Conservation (phyloP, 345 rosid genomes). For the Eucalyptus curtisii region DNA sequence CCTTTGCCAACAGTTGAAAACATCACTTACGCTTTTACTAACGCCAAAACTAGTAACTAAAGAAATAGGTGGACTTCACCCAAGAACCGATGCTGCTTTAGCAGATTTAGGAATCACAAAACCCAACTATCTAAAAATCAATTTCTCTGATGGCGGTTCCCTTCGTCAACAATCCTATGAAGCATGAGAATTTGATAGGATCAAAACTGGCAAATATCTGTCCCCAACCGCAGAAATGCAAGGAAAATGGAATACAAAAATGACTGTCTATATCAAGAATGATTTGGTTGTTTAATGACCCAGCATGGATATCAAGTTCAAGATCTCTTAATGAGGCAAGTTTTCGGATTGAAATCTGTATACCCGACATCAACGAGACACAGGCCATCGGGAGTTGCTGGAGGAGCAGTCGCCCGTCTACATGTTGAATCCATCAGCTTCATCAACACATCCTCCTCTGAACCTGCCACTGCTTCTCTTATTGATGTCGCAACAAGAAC, state of each 20-base stretch:
- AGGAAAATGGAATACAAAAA: neutral
- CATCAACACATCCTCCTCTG: slow-evolving; percentile 59
- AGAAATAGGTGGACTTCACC: neutral
- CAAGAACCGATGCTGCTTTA: neutral
- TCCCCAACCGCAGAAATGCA: neutral
- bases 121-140: neutral
- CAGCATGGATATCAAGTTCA: neutral
- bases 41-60: neutral
- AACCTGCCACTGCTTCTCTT: slow-evolving; percentile 93
- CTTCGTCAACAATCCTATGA: neutral
- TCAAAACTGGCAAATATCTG: neutral
- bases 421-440: slow-evolving; percentile 72
- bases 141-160: neutral
- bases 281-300: neutral
- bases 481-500: slow-evolving; percentile 85
- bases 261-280: neutral
- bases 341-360: slow-evolving; percentile 45
- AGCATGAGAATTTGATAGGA: neutral
- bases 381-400: slow-evolving; percentile 83
- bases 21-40: neutral
- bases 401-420: slow-evolving; percentile 93
- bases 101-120: neutral
- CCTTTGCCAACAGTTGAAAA: neutral
- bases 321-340: slow-evolving; percentile 31
- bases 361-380: slow-evolving; percentile 86